Base-by-base conservation (phyloP, 352 stramenopile genomes). In the Phytophthora fragariae region DNA sequence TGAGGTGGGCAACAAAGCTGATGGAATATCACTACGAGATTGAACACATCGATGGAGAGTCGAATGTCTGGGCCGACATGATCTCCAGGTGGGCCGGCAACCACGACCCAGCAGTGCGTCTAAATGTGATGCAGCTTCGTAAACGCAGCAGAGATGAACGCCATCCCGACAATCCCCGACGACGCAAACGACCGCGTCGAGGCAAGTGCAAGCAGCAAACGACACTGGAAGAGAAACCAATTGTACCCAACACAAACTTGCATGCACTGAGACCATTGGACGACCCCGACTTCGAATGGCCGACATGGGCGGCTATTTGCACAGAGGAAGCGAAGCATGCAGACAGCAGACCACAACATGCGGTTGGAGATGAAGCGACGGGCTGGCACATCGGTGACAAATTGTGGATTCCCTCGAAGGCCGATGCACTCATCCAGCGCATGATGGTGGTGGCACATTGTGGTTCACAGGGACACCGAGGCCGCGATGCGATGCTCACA, bases 41-140 rank as follows among this genome's bases (percentile, higher is more conserved):
- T n/a, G 37, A 66, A 9, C 57, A 72, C 19, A 66, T 72, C 8
- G 29, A 24, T 2, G 59, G 59, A 10, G 27, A 46, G 29, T 2
- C n/a, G 1, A 72, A 72, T 21, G 65, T 72, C 1, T 72, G 65
- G 35, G 57, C 65, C 0, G 57, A 68, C 24, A 68, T 62, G 65
- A 17, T 68, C 6, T 62, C 47, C 17, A 41, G 33, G 12, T 72
- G 65, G 65, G 65, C 63, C 15, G 41, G 60, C 5, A 27, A 67
- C 10, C 15, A 59, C 14, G 29, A 47, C 3, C 27, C 54, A 9
- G 6, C 24, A 17, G 54, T 46, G 7, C 29, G 31, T 17, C 12
- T 29, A 33, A 19, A 29, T 17, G 19, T 41, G 12, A 44, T 67
- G 41, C 4, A 37, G 14, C n/a, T 52, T 21, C 53, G 33, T 14